Conservation (phyloP, 2,329 filamentous ascomycete species). For the Hypoxylon sp. region DNA sequence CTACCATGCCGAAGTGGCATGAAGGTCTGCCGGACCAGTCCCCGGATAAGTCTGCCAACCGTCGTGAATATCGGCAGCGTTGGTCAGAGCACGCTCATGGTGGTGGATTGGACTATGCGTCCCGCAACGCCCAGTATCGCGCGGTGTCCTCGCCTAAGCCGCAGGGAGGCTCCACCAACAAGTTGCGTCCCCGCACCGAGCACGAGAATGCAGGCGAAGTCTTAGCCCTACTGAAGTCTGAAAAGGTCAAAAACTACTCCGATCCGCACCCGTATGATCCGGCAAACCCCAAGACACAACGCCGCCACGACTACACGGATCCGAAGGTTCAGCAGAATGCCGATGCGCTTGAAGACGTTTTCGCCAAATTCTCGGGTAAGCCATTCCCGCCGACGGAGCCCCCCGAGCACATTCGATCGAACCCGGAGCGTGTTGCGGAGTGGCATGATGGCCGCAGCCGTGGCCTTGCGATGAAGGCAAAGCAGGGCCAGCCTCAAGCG, state of each 20-base stretch:
- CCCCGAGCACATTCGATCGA: constrained; percentile 60
- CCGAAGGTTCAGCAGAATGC: constrained; percentile 53
- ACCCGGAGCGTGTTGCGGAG: constrained; percentile 57
- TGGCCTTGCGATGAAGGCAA: constrained; percentile 50
- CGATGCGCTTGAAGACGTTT: constrained; percentile 54
- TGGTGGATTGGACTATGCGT: constrained; percentile 54
- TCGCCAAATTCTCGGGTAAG: constrained; percentile 54
- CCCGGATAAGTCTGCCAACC: constrained; percentile 52
- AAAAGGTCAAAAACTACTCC: constrained; percentile 54
- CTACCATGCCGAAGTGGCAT: constrained; percentile 53
- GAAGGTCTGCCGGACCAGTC: constrained; percentile 48
- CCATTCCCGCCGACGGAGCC: constrained; percentile 61
- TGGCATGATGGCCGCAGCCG: constrained; percentile 62
- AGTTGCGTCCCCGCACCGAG: constrained; percentile 47
- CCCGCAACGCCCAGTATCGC: constrained; percentile 55
- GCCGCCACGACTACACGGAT: constrained; percentile 54
- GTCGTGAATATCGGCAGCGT: constrained; percentile 61
- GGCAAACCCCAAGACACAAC: constrained; percentile 44
- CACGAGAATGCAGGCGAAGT: constrained; percentile 51
- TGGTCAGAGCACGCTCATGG: constrained; percentile 57
- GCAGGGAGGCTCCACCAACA: constrained; percentile 8
- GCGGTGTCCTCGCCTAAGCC: constrained; percentile 41
- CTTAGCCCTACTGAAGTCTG: constrained; percentile 55
- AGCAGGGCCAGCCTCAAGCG: constrained; percentile 48
- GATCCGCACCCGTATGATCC: constrained; percentile 52